Percentiles rank a stretch among this genome's conserved stretches.
phyloP scores from a whole-genome alignment of 139 green algal genomes.

The Parachlorella kessleri region DNA sequence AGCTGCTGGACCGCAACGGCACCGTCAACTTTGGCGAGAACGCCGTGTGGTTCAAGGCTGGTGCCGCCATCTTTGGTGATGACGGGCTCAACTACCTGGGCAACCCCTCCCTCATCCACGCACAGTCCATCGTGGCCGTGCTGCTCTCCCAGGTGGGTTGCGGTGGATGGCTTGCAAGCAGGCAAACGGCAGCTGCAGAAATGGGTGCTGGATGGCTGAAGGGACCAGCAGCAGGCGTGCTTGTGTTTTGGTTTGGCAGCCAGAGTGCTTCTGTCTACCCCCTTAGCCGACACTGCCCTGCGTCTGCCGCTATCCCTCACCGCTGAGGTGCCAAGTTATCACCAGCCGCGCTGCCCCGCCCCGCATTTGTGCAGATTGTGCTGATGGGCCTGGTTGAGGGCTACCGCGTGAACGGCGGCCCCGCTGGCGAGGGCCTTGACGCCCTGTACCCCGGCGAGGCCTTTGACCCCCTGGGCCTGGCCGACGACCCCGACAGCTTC shows the following conservation, averaged over 20 bases:
- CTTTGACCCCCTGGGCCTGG: conserved; percentile 91
- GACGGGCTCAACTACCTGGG: conserved; percentile 86
- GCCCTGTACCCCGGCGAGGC: conserved; percentile 90
- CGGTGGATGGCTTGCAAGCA: too few species aligned
- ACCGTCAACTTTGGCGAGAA: conserved; percentile 56
- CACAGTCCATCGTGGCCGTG: conserved; percentile 83
- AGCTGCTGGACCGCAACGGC: conserved; percentile 67
- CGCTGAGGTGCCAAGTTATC: neutral
- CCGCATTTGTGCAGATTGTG: conserved; percentile 55
- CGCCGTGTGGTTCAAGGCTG: conserved; percentile 93
- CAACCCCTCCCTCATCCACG: conserved; percentile 77
- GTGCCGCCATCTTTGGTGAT: conserved; percentile 80
- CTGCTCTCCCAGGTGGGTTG: conserved; percentile 49
- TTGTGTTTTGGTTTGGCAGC: too few species aligned
- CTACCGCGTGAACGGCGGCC: conserved; percentile 94
- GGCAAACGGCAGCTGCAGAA: too few species aligned
- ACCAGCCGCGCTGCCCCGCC: neutral
- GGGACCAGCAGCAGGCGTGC: too few species aligned
- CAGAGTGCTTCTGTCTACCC: too few species aligned
- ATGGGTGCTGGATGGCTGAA: too few species aligned
- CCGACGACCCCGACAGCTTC: conserved; percentile 93
- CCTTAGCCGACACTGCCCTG: too few species aligned
- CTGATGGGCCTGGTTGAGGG: conserved; percentile 91
- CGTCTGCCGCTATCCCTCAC: neutral
- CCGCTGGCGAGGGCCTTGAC: conserved; percentile 84